Evolutionary conservation across 208 protist species (phyloP).

Genomic region (Wallacemonas sp.): DNA sequence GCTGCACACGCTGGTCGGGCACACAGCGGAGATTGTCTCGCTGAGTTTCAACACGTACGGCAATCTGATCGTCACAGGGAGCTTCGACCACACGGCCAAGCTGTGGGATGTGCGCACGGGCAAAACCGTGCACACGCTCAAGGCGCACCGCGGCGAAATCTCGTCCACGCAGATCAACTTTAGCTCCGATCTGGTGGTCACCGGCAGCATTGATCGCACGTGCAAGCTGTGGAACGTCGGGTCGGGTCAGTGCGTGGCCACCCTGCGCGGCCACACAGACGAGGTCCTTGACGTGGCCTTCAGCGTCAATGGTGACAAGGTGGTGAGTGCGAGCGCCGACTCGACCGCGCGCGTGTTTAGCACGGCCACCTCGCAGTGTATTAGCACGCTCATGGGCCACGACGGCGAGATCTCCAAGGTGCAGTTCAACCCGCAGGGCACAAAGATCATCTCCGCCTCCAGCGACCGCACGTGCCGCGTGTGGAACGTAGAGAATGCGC

Average conservation of each 20-base stretch:
- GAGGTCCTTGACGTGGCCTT: conserved; percentile 96
- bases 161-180: conserved; percentile 94
- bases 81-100: conserved; percentile 94
- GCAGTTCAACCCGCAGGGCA: conserved; percentile 96
- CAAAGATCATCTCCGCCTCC: conserved; percentile 93
- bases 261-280: conserved; percentile 91
- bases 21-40: conserved; percentile 95
- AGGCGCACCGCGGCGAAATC: conserved; percentile 94
- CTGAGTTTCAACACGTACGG: conserved; percentile 92
- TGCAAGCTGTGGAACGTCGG: conserved; percentile 96
- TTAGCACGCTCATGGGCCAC: conserved; percentile 90
- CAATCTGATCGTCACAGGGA: conserved; percentile 93
- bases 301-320: conserved; percentile 79
- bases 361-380: conserved; percentile 86
- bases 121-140: conserved; percentile 85
- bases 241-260: conserved; percentile 86
- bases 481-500: conserved; percentile 91
- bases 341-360: conserved; percentile 93
- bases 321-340: conserved; percentile 96
- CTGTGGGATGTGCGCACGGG: conserved; percentile 94
- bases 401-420: conserved; percentile 95
- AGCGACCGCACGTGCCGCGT: conserved; percentile 94
- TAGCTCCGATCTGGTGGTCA: conserved; percentile 86
- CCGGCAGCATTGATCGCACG: conserved; percentile 95
- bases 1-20: conserved; percentile 88